These are phyloP conservation scores for Scenedesmus sp. DNA, from an alignment of 163 green algal genomes.

Conservation along the genomic window DNA sequence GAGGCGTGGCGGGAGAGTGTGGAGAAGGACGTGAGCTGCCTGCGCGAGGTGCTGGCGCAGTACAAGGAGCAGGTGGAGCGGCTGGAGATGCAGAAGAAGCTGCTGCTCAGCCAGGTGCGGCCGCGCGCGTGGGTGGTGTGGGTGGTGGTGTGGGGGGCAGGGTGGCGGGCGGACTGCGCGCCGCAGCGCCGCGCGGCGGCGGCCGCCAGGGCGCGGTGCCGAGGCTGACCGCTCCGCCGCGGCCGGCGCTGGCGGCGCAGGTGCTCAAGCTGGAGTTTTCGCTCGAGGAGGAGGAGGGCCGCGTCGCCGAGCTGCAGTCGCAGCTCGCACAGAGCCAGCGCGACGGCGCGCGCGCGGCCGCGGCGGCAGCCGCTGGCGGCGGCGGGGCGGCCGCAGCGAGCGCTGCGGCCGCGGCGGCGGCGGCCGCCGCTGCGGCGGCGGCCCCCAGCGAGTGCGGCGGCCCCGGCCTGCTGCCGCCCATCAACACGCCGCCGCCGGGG, in stretches of 20 bases:
- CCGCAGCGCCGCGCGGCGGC: neutral
- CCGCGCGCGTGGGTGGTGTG: neutral
- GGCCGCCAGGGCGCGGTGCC: neutral
- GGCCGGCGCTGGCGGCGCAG: constrained; percentile 16
- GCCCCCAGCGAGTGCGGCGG: too few relatives aligned
- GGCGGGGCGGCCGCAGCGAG: neutral
- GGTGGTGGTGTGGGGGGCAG: neutral
- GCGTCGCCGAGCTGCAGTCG: constrained; percentile 2
- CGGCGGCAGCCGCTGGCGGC: constrained; percentile 6
- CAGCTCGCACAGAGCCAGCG: constrained; percentile 36
- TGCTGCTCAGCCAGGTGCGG: constrained; percentile 49
- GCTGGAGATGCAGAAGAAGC: constrained; percentile 58
- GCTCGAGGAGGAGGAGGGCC: constrained; percentile 47
- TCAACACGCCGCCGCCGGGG: constrained; percentile 29
- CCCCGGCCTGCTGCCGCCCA: constrained; percentile 7
- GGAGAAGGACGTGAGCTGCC: constrained; percentile 48
- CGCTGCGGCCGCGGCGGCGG: neutral
- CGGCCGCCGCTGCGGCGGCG: neutral
- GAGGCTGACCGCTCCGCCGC: neutral
- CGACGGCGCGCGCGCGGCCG: constrained; percentile 22
- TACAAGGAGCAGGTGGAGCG: constrained; percentile 53
- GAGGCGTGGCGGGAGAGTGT: constrained; percentile 40
- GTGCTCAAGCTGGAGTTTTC: constrained; percentile 56
- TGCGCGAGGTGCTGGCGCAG: constrained; percentile 52
- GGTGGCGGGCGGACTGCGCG: neutral